Evolutionary conservation across 805 yeast genomes (phyloP), one percentile per base, ranked within the genome.

Genomic region (Kodamaea neixiangensis): DNA sequence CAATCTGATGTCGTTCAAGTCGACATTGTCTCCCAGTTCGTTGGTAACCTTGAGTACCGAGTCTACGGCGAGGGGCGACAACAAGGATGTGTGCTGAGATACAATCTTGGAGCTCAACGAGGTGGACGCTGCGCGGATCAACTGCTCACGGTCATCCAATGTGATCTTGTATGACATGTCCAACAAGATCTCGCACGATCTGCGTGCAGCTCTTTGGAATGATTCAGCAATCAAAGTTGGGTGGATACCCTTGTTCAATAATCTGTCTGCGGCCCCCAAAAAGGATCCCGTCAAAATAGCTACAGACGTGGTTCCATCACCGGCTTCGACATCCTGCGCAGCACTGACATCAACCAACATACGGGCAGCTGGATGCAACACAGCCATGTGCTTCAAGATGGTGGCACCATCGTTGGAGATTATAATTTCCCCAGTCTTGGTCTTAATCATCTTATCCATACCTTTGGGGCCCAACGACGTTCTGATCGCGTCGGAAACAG

Each of bases 291-390:
- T 89, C 55, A 94, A 77, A 49, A 94, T 93, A 22, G 96, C 99
- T 29, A 94, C 99, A 1, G 97, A 86, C 0, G 99, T 94, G 31
- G 99, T 94, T 57, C 99, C 99, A 67, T 94, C 99, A 50, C 99
- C 99, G n/a, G 98, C 99, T 70, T 92, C 99, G 35, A 92, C 87
- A 62, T 94, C 99, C 72, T 94, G 99, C 1, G 99, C 98, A 39
- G 92, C 97, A 53, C 96, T 87, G 21, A 94, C 89, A 66, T 94
- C 98, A 42, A 94, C 99, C 63, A 81, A 67, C 98, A 94, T 94
- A 64, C 91, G 87, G 1, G 99, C 99, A 1, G 97, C 99, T 2
- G 99, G 99, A 67, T 94, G 99, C 66, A 94, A 79, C 46, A 94
- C 96, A 1, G 99, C 98, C 98, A 94, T 94, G 69, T 94, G 97